A percentile compares a stretch with the other conserved stretches of the same genome.
Conservation (phyloP, 768 basidiomycete genomes). For the Zangia roseola region DNA sequence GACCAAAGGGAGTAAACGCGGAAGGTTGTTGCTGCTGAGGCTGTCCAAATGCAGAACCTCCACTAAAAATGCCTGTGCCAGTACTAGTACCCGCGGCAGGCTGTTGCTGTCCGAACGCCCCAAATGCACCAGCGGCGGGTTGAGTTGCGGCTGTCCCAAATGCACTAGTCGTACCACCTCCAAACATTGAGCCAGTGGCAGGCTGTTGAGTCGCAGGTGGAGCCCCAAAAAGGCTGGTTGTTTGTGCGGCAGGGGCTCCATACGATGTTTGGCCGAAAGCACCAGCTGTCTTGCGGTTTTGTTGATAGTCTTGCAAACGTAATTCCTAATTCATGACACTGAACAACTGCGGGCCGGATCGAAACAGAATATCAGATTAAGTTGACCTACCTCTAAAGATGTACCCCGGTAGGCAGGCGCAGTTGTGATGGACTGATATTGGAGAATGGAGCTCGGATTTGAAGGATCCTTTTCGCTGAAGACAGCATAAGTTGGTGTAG, state of each 20-base stretch:
- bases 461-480: slow-evolving; percentile 66
- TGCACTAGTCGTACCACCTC: slow-evolving; percentile 16
- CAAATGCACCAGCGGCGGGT: slow-evolving; percentile 29
- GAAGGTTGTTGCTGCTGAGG: slow-evolving; percentile 33
- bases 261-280: slow-evolving; percentile 54
- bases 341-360: neutral
- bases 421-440: slow-evolving; percentile 81
- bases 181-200: slow-evolving; percentile 32
- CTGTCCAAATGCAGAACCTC: slow-evolving; percentile 40
- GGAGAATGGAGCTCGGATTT: slow-evolving; percentile 45
- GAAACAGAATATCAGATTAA: slow-evolving; percentile 4
- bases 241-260: slow-evolving; percentile 24
- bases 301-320: slow-evolving; percentile 71
- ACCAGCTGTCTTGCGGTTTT: slow-evolving; percentile 68
- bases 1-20: slow-evolving; percentile 55
- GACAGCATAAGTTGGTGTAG: slow-evolving; percentile 59
- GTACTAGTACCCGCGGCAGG: slow-evolving; percentile 31
- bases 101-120: slow-evolving; percentile 37
- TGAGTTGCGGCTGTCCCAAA: slow-evolving; percentile 29
- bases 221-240: slow-evolving; percentile 27
- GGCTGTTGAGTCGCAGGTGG: slow-evolving; percentile 28
- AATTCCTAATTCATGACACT: slow-evolving; percentile 51
- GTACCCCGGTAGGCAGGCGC: slow-evolving; percentile 76
- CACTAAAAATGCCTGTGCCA: slow-evolving; percentile 44
- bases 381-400: slow-evolving; percentile 64